Percentiles rank a stretch among this genome's conserved stretches.
These are phyloP conservation scores for Rubroboletus satanas DNA, from an alignment of 768 basidiomycete genomes.

Conservation along the genomic window DNA sequence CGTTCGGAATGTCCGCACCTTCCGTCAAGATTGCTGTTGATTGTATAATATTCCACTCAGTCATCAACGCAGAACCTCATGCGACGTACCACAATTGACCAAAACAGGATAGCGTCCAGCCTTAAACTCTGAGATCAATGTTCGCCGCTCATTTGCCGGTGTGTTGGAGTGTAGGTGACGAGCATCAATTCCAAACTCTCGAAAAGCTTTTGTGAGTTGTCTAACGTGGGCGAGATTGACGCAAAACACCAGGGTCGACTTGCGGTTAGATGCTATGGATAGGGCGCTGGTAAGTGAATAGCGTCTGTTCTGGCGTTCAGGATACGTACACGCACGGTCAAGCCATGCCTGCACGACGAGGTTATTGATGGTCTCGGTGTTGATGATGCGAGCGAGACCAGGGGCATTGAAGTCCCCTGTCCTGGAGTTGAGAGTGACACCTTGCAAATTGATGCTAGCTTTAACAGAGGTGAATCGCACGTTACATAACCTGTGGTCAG, in stretches of 20 bases:
- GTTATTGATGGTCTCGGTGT: conserved; percentile 71
- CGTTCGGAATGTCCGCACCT: conserved; percentile 91
- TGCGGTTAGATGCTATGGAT: conserved; percentile 47
- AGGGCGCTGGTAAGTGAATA: not conserved
- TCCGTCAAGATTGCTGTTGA: conserved; percentile 77
- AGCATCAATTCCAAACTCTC: conserved; percentile 76
- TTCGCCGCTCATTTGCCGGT: conserved; percentile 56
- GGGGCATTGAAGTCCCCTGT: conserved; percentile 81
- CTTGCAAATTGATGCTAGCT: conserved; percentile 64
- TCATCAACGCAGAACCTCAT: not conserved
- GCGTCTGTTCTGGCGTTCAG: not conserved
- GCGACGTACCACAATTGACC: conserved; percentile 74
- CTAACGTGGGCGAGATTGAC: conserved; percentile 80
- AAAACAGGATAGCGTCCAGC: conserved; percentile 77
- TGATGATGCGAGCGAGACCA: conserved; percentile 77
- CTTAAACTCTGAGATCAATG: conserved; percentile 64
- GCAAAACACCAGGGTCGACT: conserved; percentile 91
- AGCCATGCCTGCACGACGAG: conserved; percentile 82
- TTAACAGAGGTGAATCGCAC: conserved; percentile 82
- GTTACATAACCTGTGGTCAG: conserved; percentile 65
- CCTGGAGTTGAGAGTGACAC: conserved; percentile 59
- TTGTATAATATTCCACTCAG: not conserved
- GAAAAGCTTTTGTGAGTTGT: conserved; percentile 69
- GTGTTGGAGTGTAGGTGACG: conserved; percentile 74
- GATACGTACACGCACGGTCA: conserved; percentile 68